Conservation (phyloP, 768 basidiomycete species). For the Trametes sanguinea region DNA sequence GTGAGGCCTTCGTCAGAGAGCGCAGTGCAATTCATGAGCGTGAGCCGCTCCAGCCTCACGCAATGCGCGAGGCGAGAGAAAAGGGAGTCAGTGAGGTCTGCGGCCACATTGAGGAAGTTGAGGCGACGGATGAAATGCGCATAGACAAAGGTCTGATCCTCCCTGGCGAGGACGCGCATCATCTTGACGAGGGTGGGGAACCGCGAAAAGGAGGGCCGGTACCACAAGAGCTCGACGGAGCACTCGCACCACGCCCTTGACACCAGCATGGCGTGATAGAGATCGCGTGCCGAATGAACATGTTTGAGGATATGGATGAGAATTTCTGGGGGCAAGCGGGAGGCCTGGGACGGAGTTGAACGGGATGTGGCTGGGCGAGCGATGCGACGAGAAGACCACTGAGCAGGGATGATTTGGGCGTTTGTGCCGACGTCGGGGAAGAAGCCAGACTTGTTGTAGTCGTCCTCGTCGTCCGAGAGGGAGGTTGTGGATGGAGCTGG, state of each 20-base stretch:
- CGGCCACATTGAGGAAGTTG: conserved; percentile 77
- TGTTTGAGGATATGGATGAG: conserved; percentile 91
- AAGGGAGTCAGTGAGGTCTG: conserved; percentile 71
- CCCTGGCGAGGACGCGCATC: conserved; percentile 63
- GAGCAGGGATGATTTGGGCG: conserved; percentile 53
- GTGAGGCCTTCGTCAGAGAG: conserved; percentile 66
- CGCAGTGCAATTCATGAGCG: conserved; percentile 75
- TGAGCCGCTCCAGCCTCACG: conserved; percentile 83
- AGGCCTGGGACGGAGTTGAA: conserved; percentile 45
- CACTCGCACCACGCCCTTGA: conserved; percentile 95
- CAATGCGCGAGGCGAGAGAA: conserved; percentile 73
- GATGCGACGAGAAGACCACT: conserved; percentile 39
- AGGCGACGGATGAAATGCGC: conserved; percentile 86
- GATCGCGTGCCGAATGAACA: conserved; percentile 71
- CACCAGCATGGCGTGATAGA: conserved; percentile 76
- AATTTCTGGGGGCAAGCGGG: conserved; percentile 83
- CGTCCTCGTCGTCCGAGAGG: conserved; percentile 72
- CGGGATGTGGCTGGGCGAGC: conserved; percentile 23
- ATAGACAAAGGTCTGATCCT: conserved; percentile 83
- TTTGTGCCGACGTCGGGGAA: conserved; percentile 36
- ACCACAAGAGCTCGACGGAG: conserved; percentile 93
- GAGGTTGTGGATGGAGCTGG: conserved; percentile 76
- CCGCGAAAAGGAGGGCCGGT: conserved; percentile 77
- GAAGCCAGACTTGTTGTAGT: conserved; percentile 49
- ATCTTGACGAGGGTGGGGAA: conserved; percentile 75